Evolutionary conservation across 768 basidiomycete species (phyloP).

Genomic region (Goffeauzyma gilvescens): DNA sequence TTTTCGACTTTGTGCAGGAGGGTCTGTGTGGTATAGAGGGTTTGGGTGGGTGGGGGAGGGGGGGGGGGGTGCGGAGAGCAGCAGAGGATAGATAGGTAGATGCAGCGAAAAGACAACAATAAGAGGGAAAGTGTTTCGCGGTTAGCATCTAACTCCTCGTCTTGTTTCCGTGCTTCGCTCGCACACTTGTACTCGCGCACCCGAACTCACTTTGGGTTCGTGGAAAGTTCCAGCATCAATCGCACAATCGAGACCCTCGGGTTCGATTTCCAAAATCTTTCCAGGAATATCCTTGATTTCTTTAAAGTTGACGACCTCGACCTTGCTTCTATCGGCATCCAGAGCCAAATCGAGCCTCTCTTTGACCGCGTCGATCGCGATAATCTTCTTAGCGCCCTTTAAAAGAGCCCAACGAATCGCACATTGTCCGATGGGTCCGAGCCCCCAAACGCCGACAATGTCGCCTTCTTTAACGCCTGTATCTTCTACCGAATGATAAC

Average conservation of each 20-base stretch:
- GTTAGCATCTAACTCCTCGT: too few relatives aligned
- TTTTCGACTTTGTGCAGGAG: conserved; percentile 50
- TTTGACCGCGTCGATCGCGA: conserved; percentile 48
- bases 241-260: conserved; percentile 42
- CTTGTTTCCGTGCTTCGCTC: too few relatives aligned
- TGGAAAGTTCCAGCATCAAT: conserved; percentile 42
- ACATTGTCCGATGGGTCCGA: conserved; percentile 48
- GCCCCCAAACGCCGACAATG: conserved; percentile 52
- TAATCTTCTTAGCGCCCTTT: conserved; percentile 52
- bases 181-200: too few relatives aligned
- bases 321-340: conserved; percentile 27
- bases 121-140: neutral
- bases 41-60: too few relatives aligned
- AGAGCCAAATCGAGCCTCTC: conserved; percentile 39
- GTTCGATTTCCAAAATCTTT: conserved; percentile 43
- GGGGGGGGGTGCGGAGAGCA: too few relatives aligned
- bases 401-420: conserved; percentile 44
- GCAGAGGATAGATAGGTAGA: neutral
- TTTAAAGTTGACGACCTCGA: conserved; percentile 42
- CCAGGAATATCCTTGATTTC: conserved; percentile 39
- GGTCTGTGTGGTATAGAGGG: too few relatives aligned
- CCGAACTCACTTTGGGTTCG: conserved; percentile 39
- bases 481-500: conserved; percentile 55
- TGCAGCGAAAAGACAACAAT: neutral
- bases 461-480: conserved; percentile 56